These are phyloP conservation scores for Boletus insuetus DNA, from an alignment of 768 basidiomycete species.

Conservation along the genomic window DNA sequence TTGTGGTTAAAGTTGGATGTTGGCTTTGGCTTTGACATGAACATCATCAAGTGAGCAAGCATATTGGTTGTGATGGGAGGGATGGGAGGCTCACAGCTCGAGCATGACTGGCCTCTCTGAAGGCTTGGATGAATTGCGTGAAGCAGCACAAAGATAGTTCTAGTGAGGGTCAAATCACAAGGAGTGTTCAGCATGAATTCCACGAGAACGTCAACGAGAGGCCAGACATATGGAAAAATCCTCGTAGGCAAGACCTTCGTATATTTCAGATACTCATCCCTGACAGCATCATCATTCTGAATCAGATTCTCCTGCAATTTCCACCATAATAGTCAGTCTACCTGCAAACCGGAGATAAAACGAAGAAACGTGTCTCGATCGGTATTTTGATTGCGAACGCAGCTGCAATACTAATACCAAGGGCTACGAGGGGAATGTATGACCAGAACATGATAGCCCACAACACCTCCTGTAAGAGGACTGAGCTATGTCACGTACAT, in stretches of 20 bases:
- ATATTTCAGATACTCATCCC: conserved; percentile 27
- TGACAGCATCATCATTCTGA: conserved; percentile 17
- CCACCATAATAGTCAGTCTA: not conserved
- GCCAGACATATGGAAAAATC: conserved; percentile 29
- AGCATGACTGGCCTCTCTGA: no score
- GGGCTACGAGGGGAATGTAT: conserved; percentile 23
- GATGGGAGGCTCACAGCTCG: no score
- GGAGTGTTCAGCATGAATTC: no score
- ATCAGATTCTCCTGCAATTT: conserved; percentile 29
- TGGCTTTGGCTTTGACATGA: no score
- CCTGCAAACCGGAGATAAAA: not conserved
- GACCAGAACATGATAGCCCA: conserved; percentile 33
- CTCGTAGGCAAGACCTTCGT: conserved; percentile 26
- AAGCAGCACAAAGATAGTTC: no score
- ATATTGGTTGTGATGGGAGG: no score
- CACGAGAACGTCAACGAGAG: no score
- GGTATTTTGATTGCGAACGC: conserved; percentile 32
- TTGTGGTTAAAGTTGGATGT: no score
- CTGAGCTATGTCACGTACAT: conserved; percentile 1
- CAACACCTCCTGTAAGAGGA: conserved; percentile 16
- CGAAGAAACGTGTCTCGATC: conserved; percentile 23
- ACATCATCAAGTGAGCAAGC: no score
- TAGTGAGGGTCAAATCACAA: no score
- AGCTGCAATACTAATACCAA: conserved; percentile 13
- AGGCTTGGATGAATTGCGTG: no score